These are phyloP conservation scores for Mycena capillaripes DNA, from an alignment of 768 basidiomycete genomes.

Conservation along the genomic window DNA sequence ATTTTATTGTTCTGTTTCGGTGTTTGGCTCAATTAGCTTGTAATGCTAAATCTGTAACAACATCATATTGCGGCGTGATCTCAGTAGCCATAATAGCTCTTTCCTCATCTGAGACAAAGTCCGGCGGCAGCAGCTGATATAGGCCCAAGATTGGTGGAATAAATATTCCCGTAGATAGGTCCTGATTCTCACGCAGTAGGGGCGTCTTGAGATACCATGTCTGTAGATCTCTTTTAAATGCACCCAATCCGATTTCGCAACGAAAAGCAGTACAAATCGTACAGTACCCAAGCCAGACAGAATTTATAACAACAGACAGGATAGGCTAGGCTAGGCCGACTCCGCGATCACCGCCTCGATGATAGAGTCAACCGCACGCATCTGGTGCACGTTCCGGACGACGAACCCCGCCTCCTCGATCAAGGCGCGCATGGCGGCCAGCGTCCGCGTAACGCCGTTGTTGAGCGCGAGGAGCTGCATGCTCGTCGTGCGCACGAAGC, in stretches of 20 bases:
- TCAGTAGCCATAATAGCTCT: no score
- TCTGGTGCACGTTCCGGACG: slow-evolving; percentile 28
- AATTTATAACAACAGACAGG: neutral
- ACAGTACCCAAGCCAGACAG: no score
- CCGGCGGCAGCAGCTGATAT: no score
- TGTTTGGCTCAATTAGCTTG: neutral
- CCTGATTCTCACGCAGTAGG: no score
- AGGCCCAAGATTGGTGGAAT: no score
- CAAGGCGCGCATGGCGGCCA: slow-evolving; percentile 37
- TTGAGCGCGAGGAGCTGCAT: slow-evolving; percentile 41
- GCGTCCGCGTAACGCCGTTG: slow-evolving; percentile 27
- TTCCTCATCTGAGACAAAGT: no score
- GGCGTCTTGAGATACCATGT: no score
- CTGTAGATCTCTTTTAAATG: neutral
- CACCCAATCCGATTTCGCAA: neutral
- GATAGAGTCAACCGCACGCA: slow-evolving; percentile 12
- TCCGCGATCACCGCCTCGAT: slow-evolving; percentile 1
- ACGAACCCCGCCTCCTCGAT: slow-evolving; percentile 18
- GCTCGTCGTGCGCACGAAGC: slow-evolving; percentile 47
- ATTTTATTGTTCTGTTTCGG: neutral
- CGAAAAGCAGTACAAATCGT: neutral
- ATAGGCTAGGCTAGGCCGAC: neutral
- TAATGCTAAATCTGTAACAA: no score
- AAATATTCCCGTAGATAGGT: no score
- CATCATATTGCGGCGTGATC: no score